Base-by-base conservation (phyloP, 2,329 filamentous ascomycete species). In the Scedosporium boydii region DNA sequence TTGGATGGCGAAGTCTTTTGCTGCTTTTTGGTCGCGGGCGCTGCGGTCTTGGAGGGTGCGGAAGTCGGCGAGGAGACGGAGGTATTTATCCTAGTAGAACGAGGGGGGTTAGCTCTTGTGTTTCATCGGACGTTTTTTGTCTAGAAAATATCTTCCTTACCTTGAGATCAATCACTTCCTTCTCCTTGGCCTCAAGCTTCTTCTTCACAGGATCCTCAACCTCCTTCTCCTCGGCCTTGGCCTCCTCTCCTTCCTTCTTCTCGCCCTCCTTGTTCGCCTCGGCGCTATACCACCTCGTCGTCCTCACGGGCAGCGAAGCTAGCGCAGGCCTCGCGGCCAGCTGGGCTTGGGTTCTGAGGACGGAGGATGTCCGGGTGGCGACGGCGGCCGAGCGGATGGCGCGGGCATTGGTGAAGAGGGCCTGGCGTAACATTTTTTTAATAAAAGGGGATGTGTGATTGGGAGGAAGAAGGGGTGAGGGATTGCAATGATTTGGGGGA, bases 1-100 rank as follows among this genome's bases (percentile, higher is more conserved):
- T 74, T 96, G 91, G 71, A 99, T 95, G 71, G 93, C 95, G 70
- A 96, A 99, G 77, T 96, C 90, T 69, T 88, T 88, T 21, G 93
- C 91, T 21, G 84, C 78, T 76, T 95, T 90, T 74, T 96, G 88
- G 69, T 99, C 95, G 72, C 95, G 91, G 75, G 88, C 85, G 53
- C 91, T 96, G 72, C 95, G 91, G 72, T 97, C 91, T 80, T 98
- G 93, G 60, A 99, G 89, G 79, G 98, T 99, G 74, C 91, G 91
- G 85, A 96, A 98, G 71, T 99, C 95, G 77, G 95, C 95, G 67
- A 98, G 87, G 62, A 90, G 89, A 74, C 95, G 93, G 66, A 97
- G 85, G 77, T 92, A 96, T 80, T 92, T 95, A 78, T 98, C 95
- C 95, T 98, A 16, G 64, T 62, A 34, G 12, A 27, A 42, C 29